phyloP scores from a whole-genome alignment of 495 filamentous ascomycete genomes.

The Evansstolkia leycettana region DNA sequence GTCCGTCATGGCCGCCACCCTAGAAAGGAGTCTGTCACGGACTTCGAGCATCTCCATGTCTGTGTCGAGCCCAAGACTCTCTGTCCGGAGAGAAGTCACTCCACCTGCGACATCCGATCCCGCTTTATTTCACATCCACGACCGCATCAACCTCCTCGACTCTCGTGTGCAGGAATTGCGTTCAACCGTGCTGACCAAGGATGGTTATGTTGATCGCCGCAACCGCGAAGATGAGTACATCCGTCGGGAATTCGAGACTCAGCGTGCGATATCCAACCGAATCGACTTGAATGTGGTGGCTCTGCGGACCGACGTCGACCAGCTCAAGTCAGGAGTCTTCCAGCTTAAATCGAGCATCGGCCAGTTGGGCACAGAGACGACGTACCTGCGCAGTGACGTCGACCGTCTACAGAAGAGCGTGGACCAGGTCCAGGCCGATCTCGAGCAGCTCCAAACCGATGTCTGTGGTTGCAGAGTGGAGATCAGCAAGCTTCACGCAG shows the following conservation, averaged over 20 bases:
- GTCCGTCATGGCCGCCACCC: constrained; percentile 24
- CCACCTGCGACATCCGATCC: constrained; percentile 21
- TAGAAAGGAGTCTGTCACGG: constrained; percentile 30
- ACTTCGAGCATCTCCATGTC: constrained; percentile 28
- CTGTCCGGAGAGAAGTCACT: constrained; percentile 21
- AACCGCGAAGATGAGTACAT: constrained; percentile 32
- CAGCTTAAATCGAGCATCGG: constrained; percentile 23
- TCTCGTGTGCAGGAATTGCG: constrained; percentile 27
- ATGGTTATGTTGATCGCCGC: constrained; percentile 27
- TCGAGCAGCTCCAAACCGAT: constrained; percentile 21
- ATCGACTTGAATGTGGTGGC: constrained; percentile 30
- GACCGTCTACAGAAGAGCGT: constrained; percentile 28
- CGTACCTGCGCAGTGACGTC: constrained; percentile 25
- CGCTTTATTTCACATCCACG: constrained; percentile 21
- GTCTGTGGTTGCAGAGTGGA: constrained; percentile 24
- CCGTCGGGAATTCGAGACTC: constrained; percentile 28
- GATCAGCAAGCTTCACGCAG: constrained; percentile 26
- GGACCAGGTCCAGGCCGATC: constrained; percentile 23
- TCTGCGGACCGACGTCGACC: constrained; percentile 24
- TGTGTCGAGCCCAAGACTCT: constrained; percentile 26
- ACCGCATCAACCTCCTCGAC: constrained; percentile 27
- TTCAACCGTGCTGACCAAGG: constrained; percentile 24
- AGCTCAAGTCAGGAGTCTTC: constrained; percentile 24
- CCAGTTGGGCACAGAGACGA: constrained; percentile 24
- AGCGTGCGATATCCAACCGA: constrained; percentile 22